These are phyloP conservation scores for Conticribra guillardii DNA, from an alignment of 108 stramenopile species.

Conservation along the genomic window DNA sequence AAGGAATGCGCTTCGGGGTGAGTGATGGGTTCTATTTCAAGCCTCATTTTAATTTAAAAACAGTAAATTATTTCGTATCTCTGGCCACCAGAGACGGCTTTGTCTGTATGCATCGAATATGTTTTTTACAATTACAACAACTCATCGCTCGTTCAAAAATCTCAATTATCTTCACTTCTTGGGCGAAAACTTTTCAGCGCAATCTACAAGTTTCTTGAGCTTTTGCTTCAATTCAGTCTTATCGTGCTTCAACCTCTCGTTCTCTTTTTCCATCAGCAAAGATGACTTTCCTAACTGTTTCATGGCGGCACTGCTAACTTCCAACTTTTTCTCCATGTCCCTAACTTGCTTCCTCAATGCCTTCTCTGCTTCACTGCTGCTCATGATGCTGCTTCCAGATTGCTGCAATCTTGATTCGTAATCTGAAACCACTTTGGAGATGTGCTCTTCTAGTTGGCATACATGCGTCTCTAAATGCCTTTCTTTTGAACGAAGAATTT, in stretches of 20 bases:
- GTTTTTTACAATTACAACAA: too few species aligned
- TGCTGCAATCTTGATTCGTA: conserved; percentile 34
- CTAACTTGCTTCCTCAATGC: conserved; percentile 26
- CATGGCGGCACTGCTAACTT: conserved; percentile 48
- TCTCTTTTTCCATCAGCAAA: conserved; percentile 52
- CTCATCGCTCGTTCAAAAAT: too few species aligned
- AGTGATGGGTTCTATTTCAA: too few species aligned
- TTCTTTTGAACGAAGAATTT: conserved; percentile 47
- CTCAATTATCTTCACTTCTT: conserved; percentile 1
- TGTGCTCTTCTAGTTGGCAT: conserved; percentile 43
- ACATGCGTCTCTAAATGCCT: conserved; percentile 48
- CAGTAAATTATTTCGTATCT: too few species aligned
- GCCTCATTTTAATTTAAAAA: too few species aligned
- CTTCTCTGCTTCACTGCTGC: conserved; percentile 18
- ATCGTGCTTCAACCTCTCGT: conserved; percentile 34
- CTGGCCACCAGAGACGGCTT: too few species aligned
- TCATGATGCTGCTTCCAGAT: conserved; percentile 32
- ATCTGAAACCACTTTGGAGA: conserved; percentile 41
- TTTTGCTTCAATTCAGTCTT: conserved; percentile 48
- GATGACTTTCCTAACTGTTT: conserved; percentile 45
- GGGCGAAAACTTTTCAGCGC: conserved; percentile 26
- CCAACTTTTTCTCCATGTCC: conserved; percentile 48
- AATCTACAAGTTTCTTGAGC: conserved; percentile 45
- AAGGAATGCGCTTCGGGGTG: too few species aligned
- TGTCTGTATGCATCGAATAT: too few species aligned